Percentiles rank a stretch among this genome's conserved stretches.
Conservation (phyloP, 768 basidiomycete species). For the Brasilioporus rufonigricans region DNA sequence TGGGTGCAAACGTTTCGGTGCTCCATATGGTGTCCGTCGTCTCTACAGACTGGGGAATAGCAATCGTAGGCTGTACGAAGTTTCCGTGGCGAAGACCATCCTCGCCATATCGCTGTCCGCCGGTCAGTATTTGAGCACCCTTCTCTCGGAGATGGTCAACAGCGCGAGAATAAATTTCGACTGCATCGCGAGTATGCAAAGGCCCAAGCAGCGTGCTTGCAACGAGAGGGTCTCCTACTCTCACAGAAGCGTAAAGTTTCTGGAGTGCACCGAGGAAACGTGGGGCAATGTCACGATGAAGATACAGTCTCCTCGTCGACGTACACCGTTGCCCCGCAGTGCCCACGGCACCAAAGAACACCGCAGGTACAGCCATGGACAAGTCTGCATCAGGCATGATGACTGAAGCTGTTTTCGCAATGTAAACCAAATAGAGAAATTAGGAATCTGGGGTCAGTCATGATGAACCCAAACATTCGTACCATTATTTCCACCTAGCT, state of each 20-base stretch:
- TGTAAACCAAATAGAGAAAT: slow-evolving; percentile 15
- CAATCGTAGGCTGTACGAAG: slow-evolving; percentile 87
- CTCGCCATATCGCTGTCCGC: slow-evolving; percentile 57
- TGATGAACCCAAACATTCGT: slow-evolving; percentile 23
- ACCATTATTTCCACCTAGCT: slow-evolving; percentile 97
- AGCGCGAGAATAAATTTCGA: slow-evolving; percentile 62
- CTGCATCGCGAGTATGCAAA: slow-evolving; percentile 68
- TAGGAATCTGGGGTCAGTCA: slow-evolving; percentile 16
- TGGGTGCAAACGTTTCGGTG: slow-evolving; percentile 85
- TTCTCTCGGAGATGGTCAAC: slow-evolving; percentile 58
- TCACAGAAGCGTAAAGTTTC: slow-evolving; percentile 67
- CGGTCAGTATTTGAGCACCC: slow-evolving; percentile 76
- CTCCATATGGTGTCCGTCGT: slow-evolving; percentile 63
- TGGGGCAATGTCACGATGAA: slow-evolving; percentile 77
- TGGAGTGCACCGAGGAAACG: slow-evolving; percentile 75
- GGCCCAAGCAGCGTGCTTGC: slow-evolving; percentile 79
- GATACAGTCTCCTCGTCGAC: slow-evolving; percentile 84
- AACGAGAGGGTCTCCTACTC: slow-evolving; percentile 84
- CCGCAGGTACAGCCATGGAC: slow-evolving; percentile 81
- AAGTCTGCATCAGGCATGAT: slow-evolving; percentile 95
- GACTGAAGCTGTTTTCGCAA: slow-evolving; percentile 64
- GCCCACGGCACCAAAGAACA: slow-evolving; percentile 93
- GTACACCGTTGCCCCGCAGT: slow-evolving; percentile 80
- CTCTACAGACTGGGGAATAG: slow-evolving; percentile 60
- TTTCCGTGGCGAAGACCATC: slow-evolving; percentile 64